phyloP scores from a whole-genome alignment of 345 rosid genomes.

The Hypericum perforatum region DNA sequence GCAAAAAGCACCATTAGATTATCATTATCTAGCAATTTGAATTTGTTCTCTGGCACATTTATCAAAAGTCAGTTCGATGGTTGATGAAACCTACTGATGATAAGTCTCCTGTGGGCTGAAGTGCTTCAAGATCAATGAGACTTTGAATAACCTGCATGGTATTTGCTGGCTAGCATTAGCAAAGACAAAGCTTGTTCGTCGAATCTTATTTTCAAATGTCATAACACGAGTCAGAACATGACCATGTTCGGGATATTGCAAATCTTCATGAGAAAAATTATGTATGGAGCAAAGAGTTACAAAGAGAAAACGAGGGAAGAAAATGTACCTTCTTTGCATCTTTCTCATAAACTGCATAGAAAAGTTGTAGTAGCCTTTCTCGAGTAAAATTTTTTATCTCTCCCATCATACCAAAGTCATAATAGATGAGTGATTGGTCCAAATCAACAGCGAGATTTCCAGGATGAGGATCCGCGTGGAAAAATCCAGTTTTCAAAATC shows the following conservation, averaged over 20 bases:
- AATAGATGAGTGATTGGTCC: conserved; percentile 77
- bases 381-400: conserved; percentile 89
- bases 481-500: conserved; percentile 91
- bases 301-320: conserved; percentile 7
- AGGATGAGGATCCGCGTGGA: conserved; percentile 99
- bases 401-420: conserved; percentile 99
- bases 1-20: background rate
- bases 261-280: too few relatives aligned
- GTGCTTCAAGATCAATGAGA: conserved; percentile 85
- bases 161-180: conserved; percentile 6
- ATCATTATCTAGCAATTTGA: too few relatives aligned
- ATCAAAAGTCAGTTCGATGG: background rate
- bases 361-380: conserved; percentile 72
- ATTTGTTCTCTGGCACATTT: background rate
- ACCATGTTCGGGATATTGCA: background rate
- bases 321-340: conserved; percentile 77
- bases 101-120: conserved; percentile 91
- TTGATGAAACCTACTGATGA: conserved; percentile 49
- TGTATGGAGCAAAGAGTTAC: too few relatives aligned
- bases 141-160: conserved; percentile 60
- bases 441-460: conserved; percentile 89
- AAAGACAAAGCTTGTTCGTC: too few relatives aligned
- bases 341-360: conserved; percentile 85
- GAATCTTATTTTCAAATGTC: too few relatives aligned
- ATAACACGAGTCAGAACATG: conserved; percentile 13